These are phyloP conservation scores for Cucumis melo DNA, from an alignment of 306 rosid species.

Conservation along the genomic window DNA sequence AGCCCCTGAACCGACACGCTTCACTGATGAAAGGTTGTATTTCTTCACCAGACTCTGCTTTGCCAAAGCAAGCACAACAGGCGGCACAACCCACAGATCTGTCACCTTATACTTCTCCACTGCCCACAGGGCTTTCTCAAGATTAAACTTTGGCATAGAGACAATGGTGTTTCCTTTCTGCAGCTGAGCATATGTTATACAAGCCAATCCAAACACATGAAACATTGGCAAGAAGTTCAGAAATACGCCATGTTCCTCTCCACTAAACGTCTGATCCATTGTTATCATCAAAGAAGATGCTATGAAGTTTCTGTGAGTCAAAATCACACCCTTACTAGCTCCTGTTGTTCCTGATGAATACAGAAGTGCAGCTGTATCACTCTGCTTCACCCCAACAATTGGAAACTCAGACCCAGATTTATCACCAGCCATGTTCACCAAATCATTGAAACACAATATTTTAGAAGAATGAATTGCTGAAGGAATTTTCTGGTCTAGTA, in stretches of 20 bases:
- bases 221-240: slow-evolving; percentile 77
- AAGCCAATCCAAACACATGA: slow-evolving; percentile 58
- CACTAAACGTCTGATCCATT: slow-evolving; percentile 37
- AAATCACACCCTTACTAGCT: slow-evolving; percentile 63
- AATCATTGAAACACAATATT: slow-evolving; percentile 22
- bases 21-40: slow-evolving; percentile 56
- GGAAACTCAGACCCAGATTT: slow-evolving; percentile 40
- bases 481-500: slow-evolving; percentile 17
- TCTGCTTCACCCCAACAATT: slow-evolving; percentile 19
- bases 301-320: slow-evolving; percentile 60
- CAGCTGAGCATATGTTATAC: slow-evolving; percentile 40
- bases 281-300: slow-evolving; percentile 40
- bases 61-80: slow-evolving; percentile 55
- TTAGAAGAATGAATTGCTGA: slow-evolving; percentile 5
- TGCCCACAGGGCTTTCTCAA: slow-evolving; percentile 33
- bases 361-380: slow-evolving; percentile 58
- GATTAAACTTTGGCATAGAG: slow-evolving; percentile 34
- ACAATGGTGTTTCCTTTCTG: slow-evolving; percentile 46
- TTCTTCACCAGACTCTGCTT: slow-evolving; percentile 43
- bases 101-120: slow-evolving; percentile 53
- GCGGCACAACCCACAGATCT: slow-evolving; percentile 75
- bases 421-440: slow-evolving; percentile 17
- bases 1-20: slow-evolving; percentile 57
- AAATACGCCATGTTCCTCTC: slow-evolving; percentile 24
- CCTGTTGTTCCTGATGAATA: slow-evolving; percentile 94